Percentiles rank a stretch among this genome's conserved stretches.
Conservation (phyloP, 2,329 filamentous ascomycete genomes). For the Colletotrichum ledebouriae region DNA sequence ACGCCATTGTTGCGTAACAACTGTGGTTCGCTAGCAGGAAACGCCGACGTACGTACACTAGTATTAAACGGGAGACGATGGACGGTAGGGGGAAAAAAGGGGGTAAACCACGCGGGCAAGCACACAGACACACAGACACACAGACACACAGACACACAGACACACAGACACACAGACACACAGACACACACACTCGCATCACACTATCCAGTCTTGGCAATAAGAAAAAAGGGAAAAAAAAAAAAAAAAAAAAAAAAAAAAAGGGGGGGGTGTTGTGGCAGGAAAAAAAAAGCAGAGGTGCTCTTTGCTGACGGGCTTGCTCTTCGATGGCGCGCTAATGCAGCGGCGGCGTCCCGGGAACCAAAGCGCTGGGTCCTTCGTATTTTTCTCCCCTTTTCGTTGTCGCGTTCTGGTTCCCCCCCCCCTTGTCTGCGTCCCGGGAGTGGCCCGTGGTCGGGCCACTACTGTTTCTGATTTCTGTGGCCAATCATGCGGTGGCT, state of each 20-base stretch:
- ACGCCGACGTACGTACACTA: neutral
- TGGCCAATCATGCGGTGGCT: constrained; percentile 2
- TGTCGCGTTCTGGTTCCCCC: no score
- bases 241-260: neutral
- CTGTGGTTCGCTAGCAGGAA: neutral
- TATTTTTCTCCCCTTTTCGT: neutral
- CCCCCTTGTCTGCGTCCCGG: constrained; percentile 12
- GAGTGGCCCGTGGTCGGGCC: constrained; percentile 38
- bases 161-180: no score
- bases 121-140: no score
- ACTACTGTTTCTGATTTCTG: constrained; percentile 15
- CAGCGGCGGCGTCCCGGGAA: constrained; percentile 40
- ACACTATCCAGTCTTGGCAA: neutral
- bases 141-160: no score
- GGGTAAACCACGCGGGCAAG: no score
- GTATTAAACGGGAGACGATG: neutral
- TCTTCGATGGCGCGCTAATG: constrained; percentile 35
- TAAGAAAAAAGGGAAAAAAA: neutral
- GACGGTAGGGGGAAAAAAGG: neutral
- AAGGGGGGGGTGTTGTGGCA: constrained; percentile 18
- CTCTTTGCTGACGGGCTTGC: constrained; percentile 12
- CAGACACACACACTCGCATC: no score
- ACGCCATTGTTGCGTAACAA: neutral
- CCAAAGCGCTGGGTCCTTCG: constrained; percentile 40
- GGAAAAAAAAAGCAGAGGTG: neutral